Conservation (phyloP, 225 moss, liverwort and hornwort genomes). For the Antitrichia curtipendula region DNA sequence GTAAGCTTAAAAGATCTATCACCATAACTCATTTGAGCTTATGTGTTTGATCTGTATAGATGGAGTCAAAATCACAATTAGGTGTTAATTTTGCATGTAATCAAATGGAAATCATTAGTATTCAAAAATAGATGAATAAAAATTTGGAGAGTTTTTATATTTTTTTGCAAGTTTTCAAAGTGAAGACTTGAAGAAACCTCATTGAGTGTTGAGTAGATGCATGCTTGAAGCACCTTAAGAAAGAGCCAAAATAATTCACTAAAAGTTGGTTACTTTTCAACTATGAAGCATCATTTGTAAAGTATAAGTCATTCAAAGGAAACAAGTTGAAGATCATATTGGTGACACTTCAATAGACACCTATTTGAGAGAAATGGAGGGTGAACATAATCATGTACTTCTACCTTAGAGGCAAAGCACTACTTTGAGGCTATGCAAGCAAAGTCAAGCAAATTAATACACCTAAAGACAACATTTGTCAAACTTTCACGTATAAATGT, state of each 20-base stretch:
- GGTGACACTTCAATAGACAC: not conserved
- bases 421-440: rapidly evolving
- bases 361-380: not conserved
- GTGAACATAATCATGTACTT: not conserved
- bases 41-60: not conserved
- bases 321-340: no score
- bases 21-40: not conserved
- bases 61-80: not conserved
- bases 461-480: no score
- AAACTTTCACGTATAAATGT: not conserved
- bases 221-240: not conserved
- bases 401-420: rapidly evolving
- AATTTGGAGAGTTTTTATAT: not conserved
- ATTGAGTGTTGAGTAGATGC: not conserved
- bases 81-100: no score
- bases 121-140: not conserved
- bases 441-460: not conserved
- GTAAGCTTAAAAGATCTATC: not conserved
- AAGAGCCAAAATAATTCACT: no score
- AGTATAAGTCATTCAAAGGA: no score
- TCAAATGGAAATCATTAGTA: no score
- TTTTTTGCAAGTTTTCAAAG: not conserved
- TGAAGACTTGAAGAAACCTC: not conserved
- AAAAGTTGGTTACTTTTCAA: not conserved
- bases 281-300: no score